Evolutionary conservation across 2,329 filamentous ascomycete species (phyloP).

Genomic region (Pestalotiopsis sp.): DNA sequence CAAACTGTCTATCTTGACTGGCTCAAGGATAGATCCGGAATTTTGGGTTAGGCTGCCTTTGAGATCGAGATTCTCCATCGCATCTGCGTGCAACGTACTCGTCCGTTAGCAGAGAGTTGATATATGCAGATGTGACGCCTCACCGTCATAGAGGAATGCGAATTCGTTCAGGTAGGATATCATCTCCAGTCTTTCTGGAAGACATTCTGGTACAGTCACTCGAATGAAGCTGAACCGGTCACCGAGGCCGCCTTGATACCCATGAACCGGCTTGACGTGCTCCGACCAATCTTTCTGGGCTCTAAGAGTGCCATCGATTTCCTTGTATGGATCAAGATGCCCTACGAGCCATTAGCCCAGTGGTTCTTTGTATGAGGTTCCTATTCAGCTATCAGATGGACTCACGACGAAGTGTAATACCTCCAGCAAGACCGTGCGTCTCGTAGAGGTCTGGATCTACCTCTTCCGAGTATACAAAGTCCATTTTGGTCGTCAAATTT

Average conservation of each 20-base stretch:
- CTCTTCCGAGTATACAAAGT: conserved; percentile 30
- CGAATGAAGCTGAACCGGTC: conserved; percentile 32
- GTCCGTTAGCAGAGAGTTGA: too few relatives aligned
- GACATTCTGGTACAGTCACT: conserved; percentile 37
- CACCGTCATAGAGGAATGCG: conserved; percentile 41
- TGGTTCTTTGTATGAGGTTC: too few relatives aligned
- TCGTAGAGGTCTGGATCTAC: conserved; percentile 28
- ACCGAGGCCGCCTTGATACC: conserved; percentile 32
- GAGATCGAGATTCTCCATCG: not conserved
- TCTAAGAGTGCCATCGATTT: conserved; percentile 32
- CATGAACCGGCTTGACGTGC: conserved; percentile 28
- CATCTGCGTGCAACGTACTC: too few relatives aligned
- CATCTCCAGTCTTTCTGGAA: conserved; percentile 40
- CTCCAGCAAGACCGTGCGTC: conserved; percentile 29
- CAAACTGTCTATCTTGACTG: conserved; percentile 21
- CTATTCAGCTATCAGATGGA: too few relatives aligned
- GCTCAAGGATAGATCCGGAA: conserved; percentile 20
- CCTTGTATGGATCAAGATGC: conserved; percentile 24
- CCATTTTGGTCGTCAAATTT: conserved; percentile 16
- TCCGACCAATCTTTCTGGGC: conserved; percentile 39
- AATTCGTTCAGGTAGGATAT: conserved; percentile 42
- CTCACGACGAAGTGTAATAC: conserved; percentile 25
- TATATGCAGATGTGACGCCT: too few relatives aligned
- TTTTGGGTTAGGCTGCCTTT: not conserved
- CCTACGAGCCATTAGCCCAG: not conserved